Conservation (phyloP, 257 asterid species). For the Perilla frutescens region DNA sequence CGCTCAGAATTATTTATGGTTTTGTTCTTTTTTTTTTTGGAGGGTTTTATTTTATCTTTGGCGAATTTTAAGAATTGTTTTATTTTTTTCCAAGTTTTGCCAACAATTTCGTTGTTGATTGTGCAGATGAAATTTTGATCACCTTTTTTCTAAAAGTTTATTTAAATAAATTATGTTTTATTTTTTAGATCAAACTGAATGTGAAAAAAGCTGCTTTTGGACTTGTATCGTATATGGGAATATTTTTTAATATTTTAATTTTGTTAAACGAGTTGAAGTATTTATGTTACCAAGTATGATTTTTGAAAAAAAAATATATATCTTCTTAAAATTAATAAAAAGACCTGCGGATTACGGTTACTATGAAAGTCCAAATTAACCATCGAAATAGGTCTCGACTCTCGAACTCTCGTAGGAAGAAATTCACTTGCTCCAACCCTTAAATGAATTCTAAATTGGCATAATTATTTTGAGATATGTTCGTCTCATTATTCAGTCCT, state of each 20-base stretch:
- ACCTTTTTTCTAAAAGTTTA: neutral
- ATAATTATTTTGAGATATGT: no score
- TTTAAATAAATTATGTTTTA: no score
- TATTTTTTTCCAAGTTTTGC: neutral
- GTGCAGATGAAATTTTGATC: neutral
- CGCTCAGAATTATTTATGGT: slow-evolving; percentile 16
- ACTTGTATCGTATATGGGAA: neutral
- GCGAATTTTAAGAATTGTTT: neutral
- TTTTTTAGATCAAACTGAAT: neutral
- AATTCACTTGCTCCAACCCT: no score
- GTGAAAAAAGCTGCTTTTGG: neutral
- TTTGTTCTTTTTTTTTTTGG: neutral
- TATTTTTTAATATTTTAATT: neutral
- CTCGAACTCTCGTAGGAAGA: no score
- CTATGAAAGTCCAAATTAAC: no score
- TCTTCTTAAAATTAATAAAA: no score
- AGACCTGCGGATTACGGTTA: no score
- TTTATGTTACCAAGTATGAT: no score
- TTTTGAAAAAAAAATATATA: no score
- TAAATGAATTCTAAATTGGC: no score
- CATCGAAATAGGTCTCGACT: no score
- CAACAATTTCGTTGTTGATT: neutral
- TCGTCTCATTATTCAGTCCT: no score
- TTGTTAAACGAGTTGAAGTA: neutral
- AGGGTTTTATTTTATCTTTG: neutral